phyloP scores from a whole-genome alignment of 257 asterid species.

The Dorcoceras hygrometricum region DNA sequence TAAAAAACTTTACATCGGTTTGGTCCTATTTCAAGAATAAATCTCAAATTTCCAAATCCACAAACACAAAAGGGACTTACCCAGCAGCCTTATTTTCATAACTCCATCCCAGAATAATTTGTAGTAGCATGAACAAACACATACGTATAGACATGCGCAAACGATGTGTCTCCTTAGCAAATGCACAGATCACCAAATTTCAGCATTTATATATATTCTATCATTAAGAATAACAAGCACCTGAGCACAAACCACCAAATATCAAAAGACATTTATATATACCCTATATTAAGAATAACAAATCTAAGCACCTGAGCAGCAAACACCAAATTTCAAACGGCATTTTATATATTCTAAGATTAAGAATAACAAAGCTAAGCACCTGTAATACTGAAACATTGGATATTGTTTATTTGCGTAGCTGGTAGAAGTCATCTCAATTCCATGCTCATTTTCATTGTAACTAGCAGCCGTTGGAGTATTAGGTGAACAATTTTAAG shows the following conservation, averaged over 20 bases:
- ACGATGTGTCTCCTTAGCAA: constrained; percentile 5
- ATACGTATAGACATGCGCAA: neutral
- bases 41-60: constrained; percentile 9
- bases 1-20: neutral
- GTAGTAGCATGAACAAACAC: neutral
- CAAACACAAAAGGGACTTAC: neutral
- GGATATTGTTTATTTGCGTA: constrained; percentile 37
- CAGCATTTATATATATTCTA: no score
- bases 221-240: no score
- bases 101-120: neutral
- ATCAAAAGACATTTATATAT: no score
- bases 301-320: no score
- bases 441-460: constrained; percentile 43
- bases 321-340: constrained; percentile 16
- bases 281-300: no score
- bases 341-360: constrained; percentile 12
- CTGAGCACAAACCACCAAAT: no score
- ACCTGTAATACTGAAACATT: constrained; percentile 28
- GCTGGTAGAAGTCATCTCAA: constrained; percentile 64
- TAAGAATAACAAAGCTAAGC: neutral
- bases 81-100: neutral
- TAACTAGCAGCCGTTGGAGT: constrained; percentile 27
- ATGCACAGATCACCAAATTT: constrained; percentile 11
- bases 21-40: constrained; percentile 5
- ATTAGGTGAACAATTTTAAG: constrained; percentile 30